Percentiles rank a stretch among this genome's conserved stretches.
Evolutionary conservation across 345 rosid genomes (phyloP).

Genomic region (Pseudoturritis turrita): DNA sequence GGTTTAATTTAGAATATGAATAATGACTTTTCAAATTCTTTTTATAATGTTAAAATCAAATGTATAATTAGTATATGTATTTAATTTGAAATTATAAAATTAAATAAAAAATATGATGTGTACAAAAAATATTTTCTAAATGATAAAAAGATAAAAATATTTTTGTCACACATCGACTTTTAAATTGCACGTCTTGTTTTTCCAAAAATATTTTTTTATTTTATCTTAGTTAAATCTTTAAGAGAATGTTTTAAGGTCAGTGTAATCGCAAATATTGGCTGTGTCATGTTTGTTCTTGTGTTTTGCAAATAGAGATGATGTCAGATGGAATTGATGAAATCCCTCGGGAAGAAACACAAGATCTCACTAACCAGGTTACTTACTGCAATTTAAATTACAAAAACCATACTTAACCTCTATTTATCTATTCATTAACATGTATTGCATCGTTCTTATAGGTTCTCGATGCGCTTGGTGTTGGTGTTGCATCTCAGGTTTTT

Average conservation of each 20-base stretch:
- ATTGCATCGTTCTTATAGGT: constrained; percentile 41
- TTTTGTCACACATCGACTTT: too few relatives aligned
- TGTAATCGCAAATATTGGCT: neutral
- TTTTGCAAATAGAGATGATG: constrained; percentile 87
- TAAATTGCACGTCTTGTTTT: too few relatives aligned
- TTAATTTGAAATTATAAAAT: too few relatives aligned
- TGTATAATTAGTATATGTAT: too few relatives aligned
- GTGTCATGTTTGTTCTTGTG: neutral
- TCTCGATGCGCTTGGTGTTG: constrained; percentile 95
- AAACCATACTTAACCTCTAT: neutral
- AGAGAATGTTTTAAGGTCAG: neutral
- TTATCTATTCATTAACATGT: constrained; percentile 8
- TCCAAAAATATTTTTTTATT: too few relatives aligned
- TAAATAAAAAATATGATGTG: too few relatives aligned
- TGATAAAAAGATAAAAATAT: too few relatives aligned
- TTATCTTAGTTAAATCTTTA: constrained; percentile 41
- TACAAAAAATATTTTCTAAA: too few relatives aligned
- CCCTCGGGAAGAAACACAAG: constrained; percentile 92
- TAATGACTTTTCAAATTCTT: too few relatives aligned
- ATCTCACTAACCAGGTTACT: constrained; percentile 83
- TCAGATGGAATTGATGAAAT: constrained; percentile 95
- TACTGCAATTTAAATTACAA: neutral
- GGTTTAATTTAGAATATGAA: too few relatives aligned
- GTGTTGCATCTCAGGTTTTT: constrained; percentile 93
- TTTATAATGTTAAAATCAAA: too few relatives aligned